Evolutionary conservation across 2,329 filamentous ascomycete species (phyloP).

Genomic region (Pseudomassariella vexata): DNA sequence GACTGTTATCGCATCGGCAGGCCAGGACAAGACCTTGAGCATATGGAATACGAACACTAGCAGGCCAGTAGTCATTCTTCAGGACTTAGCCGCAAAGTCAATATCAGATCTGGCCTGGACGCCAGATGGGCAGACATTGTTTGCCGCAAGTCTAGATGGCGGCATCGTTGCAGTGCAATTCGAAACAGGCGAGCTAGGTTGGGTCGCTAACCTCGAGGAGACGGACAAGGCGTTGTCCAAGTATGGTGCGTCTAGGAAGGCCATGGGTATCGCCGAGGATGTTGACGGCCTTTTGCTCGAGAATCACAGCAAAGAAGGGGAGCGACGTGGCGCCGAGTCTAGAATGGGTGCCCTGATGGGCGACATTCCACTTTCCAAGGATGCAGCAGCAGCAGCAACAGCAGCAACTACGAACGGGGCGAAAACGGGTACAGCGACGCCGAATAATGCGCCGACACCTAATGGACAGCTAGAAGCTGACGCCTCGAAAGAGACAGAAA

Average conservation of each 20-base stretch:
- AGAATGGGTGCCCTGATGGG: constrained; percentile 99
- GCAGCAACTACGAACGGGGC: constrained; percentile 43
- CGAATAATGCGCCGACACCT: constrained; percentile 29
- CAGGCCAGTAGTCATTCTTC: constrained; percentile 80
- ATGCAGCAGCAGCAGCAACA: constrained; percentile 35
- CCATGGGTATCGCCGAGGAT: constrained; percentile 88
- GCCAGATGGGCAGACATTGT: constrained; percentile 83
- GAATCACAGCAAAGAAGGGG: constrained; percentile 85
- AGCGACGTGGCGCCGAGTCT: constrained; percentile 83
- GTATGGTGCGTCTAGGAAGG: constrained; percentile 82
- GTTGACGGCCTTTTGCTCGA: constrained; percentile 84
- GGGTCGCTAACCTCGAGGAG: constrained; percentile 77
- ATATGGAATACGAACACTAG: constrained; percentile 98
- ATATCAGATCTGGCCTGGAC: constrained; percentile 94
- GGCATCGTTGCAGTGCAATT: constrained; percentile 80
- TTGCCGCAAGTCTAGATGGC: constrained; percentile 82
- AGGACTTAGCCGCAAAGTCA: constrained; percentile 83
- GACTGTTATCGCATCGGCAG: constrained; percentile 93
- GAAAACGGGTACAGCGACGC: constrained; percentile 34
- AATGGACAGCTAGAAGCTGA: constrained; percentile 23
- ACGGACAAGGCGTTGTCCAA: constrained; percentile 92
- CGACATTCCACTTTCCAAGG: constrained; percentile 56
- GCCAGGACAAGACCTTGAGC: constrained; percentile 92
- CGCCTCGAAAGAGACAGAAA: constrained; percentile 19
- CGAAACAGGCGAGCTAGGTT: constrained; percentile 81